Conservation (phyloP, 352 stramenopile genomes). For the Pythium aphanidermatum region DNA sequence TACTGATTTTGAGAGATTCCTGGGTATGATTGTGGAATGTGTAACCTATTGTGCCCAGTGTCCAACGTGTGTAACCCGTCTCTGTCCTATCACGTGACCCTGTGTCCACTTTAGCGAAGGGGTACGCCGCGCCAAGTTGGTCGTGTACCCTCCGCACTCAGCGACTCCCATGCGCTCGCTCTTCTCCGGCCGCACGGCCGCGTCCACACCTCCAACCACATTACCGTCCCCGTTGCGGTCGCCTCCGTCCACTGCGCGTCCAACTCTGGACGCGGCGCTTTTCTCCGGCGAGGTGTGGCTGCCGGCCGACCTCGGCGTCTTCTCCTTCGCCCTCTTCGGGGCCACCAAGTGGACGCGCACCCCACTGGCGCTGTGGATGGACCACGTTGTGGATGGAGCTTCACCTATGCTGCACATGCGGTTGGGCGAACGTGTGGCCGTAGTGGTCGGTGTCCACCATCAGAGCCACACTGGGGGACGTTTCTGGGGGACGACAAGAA, state of each 20-base stretch:
- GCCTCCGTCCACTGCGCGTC: too few species aligned
- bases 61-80: too few species aligned
- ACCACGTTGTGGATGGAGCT: constrained; percentile 4
- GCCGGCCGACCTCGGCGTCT: constrained; percentile 6
- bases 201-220: neutral
- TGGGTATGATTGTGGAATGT: too few species aligned
- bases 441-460: constrained; percentile 7
- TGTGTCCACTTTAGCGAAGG: too few species aligned
- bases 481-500: neutral
- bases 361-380: neutral
- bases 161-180: neutral
- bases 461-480: neutral
- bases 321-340: too few species aligned
- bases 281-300: constrained; percentile 14
- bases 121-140: too few species aligned
- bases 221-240: neutral
- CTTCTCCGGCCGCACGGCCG: neutral
- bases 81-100: too few species aligned
- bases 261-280: neutral
- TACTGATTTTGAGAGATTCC: too few species aligned
- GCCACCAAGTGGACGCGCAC: constrained; percentile 9
- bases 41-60: too few species aligned
- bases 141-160: neutral
- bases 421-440: constrained; percentile 2
- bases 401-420: constrained; percentile 11